Evolutionary conservation across 2,329 filamentous ascomycete species (phyloP).

Genomic region (Colletotrichum sp.): DNA sequence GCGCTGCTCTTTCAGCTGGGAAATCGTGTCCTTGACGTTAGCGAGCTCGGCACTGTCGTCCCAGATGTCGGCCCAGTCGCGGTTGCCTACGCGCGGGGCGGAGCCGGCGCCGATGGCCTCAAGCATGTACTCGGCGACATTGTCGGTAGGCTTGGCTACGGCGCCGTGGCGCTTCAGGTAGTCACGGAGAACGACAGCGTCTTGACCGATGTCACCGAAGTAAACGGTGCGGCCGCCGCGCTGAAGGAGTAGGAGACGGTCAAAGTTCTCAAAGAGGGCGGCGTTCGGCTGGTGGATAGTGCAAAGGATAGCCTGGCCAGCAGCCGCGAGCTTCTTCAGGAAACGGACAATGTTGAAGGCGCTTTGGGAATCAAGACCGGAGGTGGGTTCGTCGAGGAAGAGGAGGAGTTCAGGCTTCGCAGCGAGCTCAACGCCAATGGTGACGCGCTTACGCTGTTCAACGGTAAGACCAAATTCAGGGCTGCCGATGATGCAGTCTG

Average conservation of each 20-base stretch:
- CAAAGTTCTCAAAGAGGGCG: constrained; percentile 86
- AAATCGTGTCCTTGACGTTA: constrained; percentile 69
- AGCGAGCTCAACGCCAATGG: constrained; percentile 87
- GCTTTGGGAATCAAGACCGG: constrained; percentile 73
- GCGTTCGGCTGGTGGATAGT: constrained; percentile 92
- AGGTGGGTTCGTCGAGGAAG: constrained; percentile 82
- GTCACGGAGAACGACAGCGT: constrained; percentile 72
- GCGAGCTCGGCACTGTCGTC: constrained; percentile 73
- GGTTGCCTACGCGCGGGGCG: constrained; percentile 71
- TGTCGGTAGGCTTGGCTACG: constrained; percentile 58
- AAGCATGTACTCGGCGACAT: constrained; percentile 81
- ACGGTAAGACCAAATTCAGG: constrained; percentile 74
- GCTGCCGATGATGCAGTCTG: constrained; percentile 62
- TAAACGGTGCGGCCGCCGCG: constrained; percentile 83
- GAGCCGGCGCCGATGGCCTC: constrained; percentile 82
- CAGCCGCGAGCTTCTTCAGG: constrained; percentile 76
- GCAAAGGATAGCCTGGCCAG: constrained; percentile 86
- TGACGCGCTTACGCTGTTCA: constrained; percentile 76
- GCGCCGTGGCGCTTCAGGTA: constrained; percentile 67
- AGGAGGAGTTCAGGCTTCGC: constrained; percentile 80
- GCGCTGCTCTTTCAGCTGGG: constrained; percentile 68
- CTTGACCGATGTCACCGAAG: constrained; percentile 82
- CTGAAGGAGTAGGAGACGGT: constrained; percentile 79
- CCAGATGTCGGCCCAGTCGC: constrained; percentile 85
- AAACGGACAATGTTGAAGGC: constrained; percentile 81